A percentile compares a stretch with the other conserved stretches of the same genome.
Evolutionary conservation across 768 basidiomycete species (phyloP).

Genomic region (Vararia minispora): DNA sequence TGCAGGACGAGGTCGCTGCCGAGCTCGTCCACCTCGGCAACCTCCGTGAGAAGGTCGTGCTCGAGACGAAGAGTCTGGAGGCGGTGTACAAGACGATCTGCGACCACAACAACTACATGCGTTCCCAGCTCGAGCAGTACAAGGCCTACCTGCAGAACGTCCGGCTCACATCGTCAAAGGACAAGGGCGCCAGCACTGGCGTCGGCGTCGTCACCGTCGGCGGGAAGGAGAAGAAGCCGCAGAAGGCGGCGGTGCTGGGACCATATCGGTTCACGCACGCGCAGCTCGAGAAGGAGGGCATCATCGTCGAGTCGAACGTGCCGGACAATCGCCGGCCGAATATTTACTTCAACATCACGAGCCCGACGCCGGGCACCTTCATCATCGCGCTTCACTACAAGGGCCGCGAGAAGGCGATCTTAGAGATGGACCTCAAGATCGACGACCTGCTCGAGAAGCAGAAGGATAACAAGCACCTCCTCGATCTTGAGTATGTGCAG

Average conservation of each 20-base stretch:
- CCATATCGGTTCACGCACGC: conserved; percentile 98
- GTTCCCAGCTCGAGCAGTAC: conserved; percentile 96
- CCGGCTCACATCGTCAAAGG: conserved; percentile 78
- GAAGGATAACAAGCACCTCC: conserved; percentile 95
- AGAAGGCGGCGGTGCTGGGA: conserved; percentile 78
- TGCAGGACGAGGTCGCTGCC: conserved; percentile 95
- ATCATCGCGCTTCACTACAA: conserved; percentile 99
- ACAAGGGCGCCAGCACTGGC: conserved; percentile 77
- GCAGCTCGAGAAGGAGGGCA: conserved; percentile 97
- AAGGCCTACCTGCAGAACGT: conserved; percentile 99
- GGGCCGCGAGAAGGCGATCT: conserved; percentile 95
- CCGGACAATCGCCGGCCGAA: conserved; percentile 96
- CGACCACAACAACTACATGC: conserved; percentile 97
- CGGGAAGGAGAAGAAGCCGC: conserved; percentile 92
- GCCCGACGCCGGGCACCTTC: conserved; percentile 95
- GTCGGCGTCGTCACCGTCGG: conserved; percentile 94
- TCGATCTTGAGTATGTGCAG: conserved; percentile 97
- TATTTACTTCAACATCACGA: conserved; percentile 98
- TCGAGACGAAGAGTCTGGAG: conserved; percentile 88
- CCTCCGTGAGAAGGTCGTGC: conserved; percentile 86
- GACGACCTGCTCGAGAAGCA: conserved; percentile 99
- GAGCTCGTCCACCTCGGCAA: conserved; percentile 97
- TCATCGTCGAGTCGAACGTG: conserved; percentile 98
- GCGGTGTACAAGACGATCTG: conserved; percentile 99
- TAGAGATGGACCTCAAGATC: conserved; percentile 99